These are phyloP conservation scores for Syncephalastrum monosporum DNA, from an alignment of 371 early-diverging fungal genomes.

Conservation along the genomic window DNA sequence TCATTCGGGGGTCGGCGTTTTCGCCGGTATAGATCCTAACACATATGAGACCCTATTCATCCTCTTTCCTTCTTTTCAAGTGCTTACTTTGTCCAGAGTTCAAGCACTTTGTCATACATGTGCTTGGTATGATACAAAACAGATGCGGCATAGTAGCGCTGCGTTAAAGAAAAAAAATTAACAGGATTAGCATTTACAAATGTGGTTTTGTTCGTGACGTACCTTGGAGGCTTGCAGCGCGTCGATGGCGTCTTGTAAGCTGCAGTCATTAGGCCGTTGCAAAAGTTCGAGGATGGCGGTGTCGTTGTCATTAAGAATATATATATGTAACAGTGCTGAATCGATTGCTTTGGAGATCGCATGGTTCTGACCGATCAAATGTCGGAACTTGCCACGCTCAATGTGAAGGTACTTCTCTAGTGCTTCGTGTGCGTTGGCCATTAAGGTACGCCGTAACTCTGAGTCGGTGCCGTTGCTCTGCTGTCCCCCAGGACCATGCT, in stretches of 20 bases:
- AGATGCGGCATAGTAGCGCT: conserved; percentile 66
- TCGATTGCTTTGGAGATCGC: conserved; percentile 50
- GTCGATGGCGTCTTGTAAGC: conserved; percentile 50
- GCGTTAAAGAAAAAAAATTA: conserved; percentile 8
- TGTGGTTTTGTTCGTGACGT: background rate
- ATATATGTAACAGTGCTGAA: conserved; percentile 64
- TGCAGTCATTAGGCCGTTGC: conserved; percentile 52
- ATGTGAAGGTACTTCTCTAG: conserved; percentile 44
- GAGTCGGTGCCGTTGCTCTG: conserved; percentile 13
- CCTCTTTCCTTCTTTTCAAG: background rate
- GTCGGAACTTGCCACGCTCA: conserved; percentile 36
- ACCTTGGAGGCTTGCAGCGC: conserved; percentile 45
- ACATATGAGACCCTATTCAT: background rate
- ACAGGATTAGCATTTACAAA: background rate
- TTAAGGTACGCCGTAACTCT: conserved; percentile 43
- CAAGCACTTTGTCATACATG: conserved; percentile 53
- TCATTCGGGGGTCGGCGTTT: conserved; percentile 53
- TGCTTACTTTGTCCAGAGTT: conserved; percentile 68
- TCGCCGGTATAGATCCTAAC: conserved; percentile 54
- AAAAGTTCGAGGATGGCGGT: conserved; percentile 45
- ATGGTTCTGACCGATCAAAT: conserved; percentile 27
- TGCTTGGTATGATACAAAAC: conserved; percentile 60
- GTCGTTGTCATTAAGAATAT: conserved; percentile 48
- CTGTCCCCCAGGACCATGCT: conserved; percentile 18
- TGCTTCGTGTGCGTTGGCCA: conserved; percentile 62